A percentile compares a stretch with the other conserved stretches of the same genome.
These are phyloP conservation scores for Dillenia suffruticosa DNA, from an alignment of 164 flowering plant species.

Conservation along the genomic window DNA sequence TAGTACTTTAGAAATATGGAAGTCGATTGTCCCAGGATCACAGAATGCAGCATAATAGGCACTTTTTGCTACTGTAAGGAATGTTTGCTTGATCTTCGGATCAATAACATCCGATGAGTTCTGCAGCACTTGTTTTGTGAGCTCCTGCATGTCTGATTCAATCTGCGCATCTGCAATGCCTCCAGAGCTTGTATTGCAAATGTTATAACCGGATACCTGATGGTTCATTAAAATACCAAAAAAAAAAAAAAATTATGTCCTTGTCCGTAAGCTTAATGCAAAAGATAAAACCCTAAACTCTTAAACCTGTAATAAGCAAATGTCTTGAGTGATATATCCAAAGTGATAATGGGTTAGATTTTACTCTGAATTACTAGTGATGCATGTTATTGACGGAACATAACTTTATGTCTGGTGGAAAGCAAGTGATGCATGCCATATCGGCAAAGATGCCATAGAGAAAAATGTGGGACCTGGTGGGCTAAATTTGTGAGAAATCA, in stretches of 20 bases:
- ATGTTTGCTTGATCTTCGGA: constrained; percentile 37
- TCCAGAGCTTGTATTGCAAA: neutral
- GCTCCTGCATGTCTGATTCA: constrained; percentile 64
- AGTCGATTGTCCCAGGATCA: constrained; percentile 28
- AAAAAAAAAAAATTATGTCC: neutral
- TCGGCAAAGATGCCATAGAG: too few relatives aligned
- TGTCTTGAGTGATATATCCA: too few relatives aligned
- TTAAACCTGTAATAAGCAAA: too few relatives aligned
- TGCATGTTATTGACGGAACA: too few relatives aligned
- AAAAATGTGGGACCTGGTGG: too few relatives aligned
- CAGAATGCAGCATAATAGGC: constrained; percentile 61
- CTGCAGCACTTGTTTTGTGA: constrained; percentile 42
- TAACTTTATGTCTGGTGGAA: too few relatives aligned
- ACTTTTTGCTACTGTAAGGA: constrained; percentile 53
- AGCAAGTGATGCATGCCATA: too few relatives aligned
- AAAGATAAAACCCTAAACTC: neutral
- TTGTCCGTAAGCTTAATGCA: neutral
- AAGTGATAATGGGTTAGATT: too few relatives aligned
- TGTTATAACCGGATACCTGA: constrained; percentile 11
- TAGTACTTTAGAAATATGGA: constrained; percentile 65
- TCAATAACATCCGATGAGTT: constrained; percentile 31
- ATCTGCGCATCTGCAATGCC: constrained; percentile 15
- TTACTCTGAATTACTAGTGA: too few relatives aligned
- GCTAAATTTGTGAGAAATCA: too few relatives aligned
- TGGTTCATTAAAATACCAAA: neutral